Evolutionary conservation across 169 alveolate genomes (phyloP).

Genomic region (Amoebophrya sp.): DNA sequence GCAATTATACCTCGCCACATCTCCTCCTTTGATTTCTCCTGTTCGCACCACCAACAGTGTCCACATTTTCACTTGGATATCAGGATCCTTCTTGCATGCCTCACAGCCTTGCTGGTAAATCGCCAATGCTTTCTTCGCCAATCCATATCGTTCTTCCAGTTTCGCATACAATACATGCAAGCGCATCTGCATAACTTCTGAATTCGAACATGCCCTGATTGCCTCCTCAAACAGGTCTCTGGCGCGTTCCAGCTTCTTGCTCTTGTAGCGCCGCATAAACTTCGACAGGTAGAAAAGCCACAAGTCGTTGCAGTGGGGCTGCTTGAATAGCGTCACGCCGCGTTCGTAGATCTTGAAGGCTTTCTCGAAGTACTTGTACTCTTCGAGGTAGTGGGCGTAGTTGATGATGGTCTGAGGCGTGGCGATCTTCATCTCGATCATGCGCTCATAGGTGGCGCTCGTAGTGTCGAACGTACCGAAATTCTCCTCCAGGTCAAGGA

Average conservation of each 20-base stretch:
- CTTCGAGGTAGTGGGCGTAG: slow-evolving; percentile 59
- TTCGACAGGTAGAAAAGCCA: slow-evolving; percentile 76
- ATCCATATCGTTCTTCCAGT: slow-evolving; percentile 86
- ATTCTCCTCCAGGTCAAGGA: slow-evolving; percentile 54
- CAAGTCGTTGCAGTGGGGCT: slow-evolving; percentile 85
- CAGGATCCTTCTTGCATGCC: slow-evolving; percentile 40
- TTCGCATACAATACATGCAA: slow-evolving; percentile 67
- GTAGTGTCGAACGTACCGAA: slow-evolving; percentile 60
- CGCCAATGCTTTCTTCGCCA: slow-evolving; percentile 73
- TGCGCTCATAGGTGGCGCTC: slow-evolving; percentile 56
- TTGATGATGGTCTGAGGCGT: slow-evolving; percentile 61
- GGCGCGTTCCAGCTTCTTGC: slow-evolving; percentile 80
- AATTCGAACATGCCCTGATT: slow-evolving; percentile 52
- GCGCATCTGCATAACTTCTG: slow-evolving; percentile 47
- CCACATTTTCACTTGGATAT: slow-evolving; percentile 55
- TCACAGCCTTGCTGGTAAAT: slow-evolving; percentile 70
- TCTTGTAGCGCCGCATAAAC: slow-evolving; percentile 72
- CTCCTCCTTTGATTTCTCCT: not conserved
- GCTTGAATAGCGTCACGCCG: slow-evolving; percentile 72
- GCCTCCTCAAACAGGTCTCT: slow-evolving; percentile 81
- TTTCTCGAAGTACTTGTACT: slow-evolving; percentile 70
- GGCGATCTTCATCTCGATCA: slow-evolving; percentile 59
- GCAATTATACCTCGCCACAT: not conserved
- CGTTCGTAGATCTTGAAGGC: slow-evolving; percentile 80
- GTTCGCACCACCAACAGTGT: not conserved